Evolutionary conservation across 2,329 filamentous ascomycete genomes (phyloP).

Genomic region (Grosmannia serpens): DNA sequence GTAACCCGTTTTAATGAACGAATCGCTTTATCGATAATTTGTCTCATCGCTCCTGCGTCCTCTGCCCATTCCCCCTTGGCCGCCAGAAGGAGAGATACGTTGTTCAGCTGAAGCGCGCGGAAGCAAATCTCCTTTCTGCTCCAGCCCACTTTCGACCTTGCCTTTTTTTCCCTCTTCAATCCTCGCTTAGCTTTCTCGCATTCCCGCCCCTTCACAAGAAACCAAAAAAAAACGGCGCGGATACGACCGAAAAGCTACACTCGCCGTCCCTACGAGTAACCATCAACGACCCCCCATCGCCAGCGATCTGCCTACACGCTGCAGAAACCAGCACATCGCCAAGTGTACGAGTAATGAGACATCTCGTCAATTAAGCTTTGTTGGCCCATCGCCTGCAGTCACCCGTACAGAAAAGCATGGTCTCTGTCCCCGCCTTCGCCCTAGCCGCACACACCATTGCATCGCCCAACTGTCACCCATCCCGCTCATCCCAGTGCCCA

Average conservation of each 20-base stretch:
- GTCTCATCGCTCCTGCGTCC: neutral
- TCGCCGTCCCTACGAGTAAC: neutral
- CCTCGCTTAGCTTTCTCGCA: neutral
- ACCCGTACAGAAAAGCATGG: neutral
- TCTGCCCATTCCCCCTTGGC: neutral
- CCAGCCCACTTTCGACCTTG: neutral
- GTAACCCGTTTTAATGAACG: neutral
- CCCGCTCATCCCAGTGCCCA: neutral
- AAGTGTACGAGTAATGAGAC: neutral
- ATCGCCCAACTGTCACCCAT: conserved; percentile 1
- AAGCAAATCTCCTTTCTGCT: neutral
- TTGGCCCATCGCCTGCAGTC: neutral
- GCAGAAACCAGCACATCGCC: neutral
- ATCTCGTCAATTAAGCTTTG: conserved; percentile 9
- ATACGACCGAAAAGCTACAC: neutral
- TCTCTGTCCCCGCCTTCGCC: conserved; percentile 8
- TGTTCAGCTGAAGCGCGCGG: neutral
- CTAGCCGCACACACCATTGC: conserved; percentile 8
- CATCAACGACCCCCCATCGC: neutral
- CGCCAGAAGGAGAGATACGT: neutral
- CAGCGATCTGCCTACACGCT: neutral
- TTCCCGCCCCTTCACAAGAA: neutral
- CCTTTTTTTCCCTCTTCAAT: neutral
- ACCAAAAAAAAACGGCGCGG: neutral
- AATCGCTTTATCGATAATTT: neutral